Conservation (phyloP, 164 flowering plant genomes). For the Sextonia rubra region DNA sequence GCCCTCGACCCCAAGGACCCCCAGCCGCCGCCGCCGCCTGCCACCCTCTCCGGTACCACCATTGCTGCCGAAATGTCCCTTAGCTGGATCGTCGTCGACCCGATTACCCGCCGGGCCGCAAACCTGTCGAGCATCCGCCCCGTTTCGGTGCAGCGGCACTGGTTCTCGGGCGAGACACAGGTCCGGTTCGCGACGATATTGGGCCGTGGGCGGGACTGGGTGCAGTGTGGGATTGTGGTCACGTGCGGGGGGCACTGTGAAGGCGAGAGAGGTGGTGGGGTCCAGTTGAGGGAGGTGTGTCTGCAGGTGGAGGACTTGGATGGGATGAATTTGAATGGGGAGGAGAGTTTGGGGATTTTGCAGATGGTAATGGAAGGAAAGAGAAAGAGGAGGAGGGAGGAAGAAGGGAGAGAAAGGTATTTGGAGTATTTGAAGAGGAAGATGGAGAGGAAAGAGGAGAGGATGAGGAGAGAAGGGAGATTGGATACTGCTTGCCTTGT, state of each 20-base stretch:
- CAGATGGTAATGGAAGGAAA: constrained; percentile 28
- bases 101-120: constrained; percentile 38
- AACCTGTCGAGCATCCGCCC: constrained; percentile 52
- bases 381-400: constrained; percentile 21
- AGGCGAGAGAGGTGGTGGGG: constrained; percentile 16
- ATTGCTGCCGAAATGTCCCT: constrained; percentile 35
- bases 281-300: constrained; percentile 61
- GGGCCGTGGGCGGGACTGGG: constrained; percentile 19
- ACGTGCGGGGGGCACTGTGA: constrained; percentile 34
- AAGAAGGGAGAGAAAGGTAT: constrained; percentile 27
- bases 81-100: constrained; percentile 44
- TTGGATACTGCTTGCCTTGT: constrained; percentile 31
- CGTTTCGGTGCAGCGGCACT: constrained; percentile 51
- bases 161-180: constrained; percentile 55
- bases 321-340: constrained; percentile 49
- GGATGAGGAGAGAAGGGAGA: constrained; percentile 28
- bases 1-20: constrained; percentile 48
- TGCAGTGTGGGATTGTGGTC: constrained; percentile 39
- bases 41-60: constrained; percentile 1
- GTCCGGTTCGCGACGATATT: constrained; percentile 39
- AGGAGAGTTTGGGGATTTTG: constrained; percentile 49
- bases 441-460: constrained; percentile 27
- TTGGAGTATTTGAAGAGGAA: constrained; percentile 33
- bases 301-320: constrained; percentile 72
- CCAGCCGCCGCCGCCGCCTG: constrained; percentile 26